These are phyloP conservation scores for Fusarium nanum DNA, from an alignment of 2,329 filamentous ascomycete genomes.

Conservation along the genomic window DNA sequence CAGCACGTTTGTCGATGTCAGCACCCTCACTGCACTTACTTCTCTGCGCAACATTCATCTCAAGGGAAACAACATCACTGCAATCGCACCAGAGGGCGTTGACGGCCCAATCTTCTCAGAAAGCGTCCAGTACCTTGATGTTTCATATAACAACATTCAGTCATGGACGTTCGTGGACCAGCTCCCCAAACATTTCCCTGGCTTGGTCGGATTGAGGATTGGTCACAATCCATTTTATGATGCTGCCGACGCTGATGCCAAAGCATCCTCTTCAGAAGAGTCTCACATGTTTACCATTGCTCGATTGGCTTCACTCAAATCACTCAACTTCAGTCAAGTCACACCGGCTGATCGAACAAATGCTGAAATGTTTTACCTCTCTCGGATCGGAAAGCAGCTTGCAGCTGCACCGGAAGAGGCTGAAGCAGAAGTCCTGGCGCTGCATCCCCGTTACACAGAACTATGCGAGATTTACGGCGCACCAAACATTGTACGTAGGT, in stretches of 20 bases:
- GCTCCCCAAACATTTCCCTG: slow-evolving; percentile 76
- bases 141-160: slow-evolving; percentile 77
- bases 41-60: slow-evolving; percentile 73
- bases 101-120: slow-evolving; percentile 61
- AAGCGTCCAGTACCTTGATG: slow-evolving; percentile 72
- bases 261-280: slow-evolving; percentile 73
- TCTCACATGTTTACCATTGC: slow-evolving; percentile 90
- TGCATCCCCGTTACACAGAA: slow-evolving; percentile 78
- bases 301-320: slow-evolving; percentile 74
- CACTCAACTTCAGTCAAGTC: slow-evolving; percentile 80
- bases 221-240: slow-evolving; percentile 88
- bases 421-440: slow-evolving; percentile 65
- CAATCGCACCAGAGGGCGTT: slow-evolving; percentile 48
- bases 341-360: slow-evolving; percentile 81
- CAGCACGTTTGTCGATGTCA: slow-evolving; percentile 66
- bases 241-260: slow-evolving; percentile 54
- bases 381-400: slow-evolving; percentile 82
- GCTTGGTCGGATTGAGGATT: slow-evolving; percentile 79
- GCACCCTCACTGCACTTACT: slow-evolving; percentile 62
- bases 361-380: slow-evolving; percentile 93
- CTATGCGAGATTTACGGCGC: slow-evolving; percentile 82
- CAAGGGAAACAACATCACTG: slow-evolving; percentile 78
- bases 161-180: slow-evolving; percentile 80
- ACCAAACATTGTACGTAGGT: slow-evolving; percentile 69
- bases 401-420: slow-evolving; percentile 65